phyloP scores from a whole-genome alignment of 148 eudicot species.

The Rhododendron ferrugineum region DNA sequence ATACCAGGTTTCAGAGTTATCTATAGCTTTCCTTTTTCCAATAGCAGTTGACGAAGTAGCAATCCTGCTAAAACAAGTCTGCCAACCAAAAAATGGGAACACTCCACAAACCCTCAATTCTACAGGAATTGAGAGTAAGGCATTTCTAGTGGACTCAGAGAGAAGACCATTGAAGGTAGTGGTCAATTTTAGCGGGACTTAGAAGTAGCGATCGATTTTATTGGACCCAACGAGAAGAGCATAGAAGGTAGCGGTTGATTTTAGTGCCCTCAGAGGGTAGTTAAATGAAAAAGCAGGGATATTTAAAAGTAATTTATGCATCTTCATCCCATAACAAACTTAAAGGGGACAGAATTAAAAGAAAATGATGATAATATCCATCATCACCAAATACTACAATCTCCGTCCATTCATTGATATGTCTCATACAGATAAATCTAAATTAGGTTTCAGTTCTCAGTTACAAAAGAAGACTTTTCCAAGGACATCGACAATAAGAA shows the following conservation, averaged over 20 bases:
- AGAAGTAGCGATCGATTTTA: too few relatives aligned
- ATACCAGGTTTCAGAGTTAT: too few relatives aligned
- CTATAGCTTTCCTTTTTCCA: too few relatives aligned
- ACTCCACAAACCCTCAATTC: too few relatives aligned
- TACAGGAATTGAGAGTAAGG: too few relatives aligned
- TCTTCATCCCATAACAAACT: not conserved
- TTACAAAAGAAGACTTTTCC: not conserved
- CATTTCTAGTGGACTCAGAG: too few relatives aligned
- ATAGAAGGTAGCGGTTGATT: too few relatives aligned
- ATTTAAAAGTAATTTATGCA: not conserved
- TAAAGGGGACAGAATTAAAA: not conserved
- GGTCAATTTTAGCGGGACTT: too few relatives aligned
- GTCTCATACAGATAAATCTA: not conserved
- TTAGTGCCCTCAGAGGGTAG: too few relatives aligned
- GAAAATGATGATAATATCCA: not conserved
- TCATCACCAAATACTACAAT: not conserved
- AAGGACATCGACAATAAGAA: not conserved
- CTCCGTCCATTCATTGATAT: not conserved
- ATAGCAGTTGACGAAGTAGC: not conserved
- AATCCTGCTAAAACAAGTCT: not conserved
- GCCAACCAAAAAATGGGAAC: not conserved
- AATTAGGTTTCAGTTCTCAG: not conserved
- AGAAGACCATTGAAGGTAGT: too few relatives aligned
- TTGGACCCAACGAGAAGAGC: too few relatives aligned
- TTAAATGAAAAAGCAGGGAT: too few relatives aligned